A percentile compares a stretch with the other conserved stretches of the same genome.
Conservation (phyloP, 352 stramenopile genomes). For the Phytopythium mirpurense region DNA sequence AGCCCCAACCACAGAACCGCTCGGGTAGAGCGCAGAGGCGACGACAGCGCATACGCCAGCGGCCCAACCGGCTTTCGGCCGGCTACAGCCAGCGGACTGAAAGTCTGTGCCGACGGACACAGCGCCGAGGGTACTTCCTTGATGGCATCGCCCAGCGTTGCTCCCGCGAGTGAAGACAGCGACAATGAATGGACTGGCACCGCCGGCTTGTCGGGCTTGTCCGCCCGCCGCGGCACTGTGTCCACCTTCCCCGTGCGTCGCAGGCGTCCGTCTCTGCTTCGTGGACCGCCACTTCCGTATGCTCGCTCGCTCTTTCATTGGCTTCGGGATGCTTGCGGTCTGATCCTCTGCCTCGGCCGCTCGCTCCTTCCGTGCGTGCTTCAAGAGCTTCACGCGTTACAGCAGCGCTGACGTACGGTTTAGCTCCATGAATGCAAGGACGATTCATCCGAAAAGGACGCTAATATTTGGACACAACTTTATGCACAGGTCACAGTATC, state of each 20-base stretch:
- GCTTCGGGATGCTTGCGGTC: conserved; percentile 6
- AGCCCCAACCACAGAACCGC: background rate
- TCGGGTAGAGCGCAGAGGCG: background rate
- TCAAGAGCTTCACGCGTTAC: no score
- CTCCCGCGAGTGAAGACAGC: background rate
- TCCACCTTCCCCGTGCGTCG: background rate
- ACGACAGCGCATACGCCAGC: background rate
- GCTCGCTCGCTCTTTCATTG: conserved; percentile 40
- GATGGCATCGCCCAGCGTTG: background rate
- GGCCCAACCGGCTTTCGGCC: background rate
- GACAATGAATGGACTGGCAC: no score
- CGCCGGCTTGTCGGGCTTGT: no score
- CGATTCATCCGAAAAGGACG: no score
- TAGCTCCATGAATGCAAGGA: no score
- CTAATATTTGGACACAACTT: no score
- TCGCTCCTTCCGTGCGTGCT: no score
- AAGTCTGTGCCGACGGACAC: background rate
- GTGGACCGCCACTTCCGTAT: conserved; percentile 59
- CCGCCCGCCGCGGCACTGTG: background rate
- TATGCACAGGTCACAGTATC: no score
- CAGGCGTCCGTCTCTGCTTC: conserved; percentile 27
- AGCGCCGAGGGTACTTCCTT: background rate
- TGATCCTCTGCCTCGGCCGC: background rate
- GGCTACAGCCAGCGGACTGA: background rate
- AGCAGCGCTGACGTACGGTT: no score